Base-by-base conservation (phyloP, 192 early-diverging fungal species). In the Mortierella hygrophila region DNA sequence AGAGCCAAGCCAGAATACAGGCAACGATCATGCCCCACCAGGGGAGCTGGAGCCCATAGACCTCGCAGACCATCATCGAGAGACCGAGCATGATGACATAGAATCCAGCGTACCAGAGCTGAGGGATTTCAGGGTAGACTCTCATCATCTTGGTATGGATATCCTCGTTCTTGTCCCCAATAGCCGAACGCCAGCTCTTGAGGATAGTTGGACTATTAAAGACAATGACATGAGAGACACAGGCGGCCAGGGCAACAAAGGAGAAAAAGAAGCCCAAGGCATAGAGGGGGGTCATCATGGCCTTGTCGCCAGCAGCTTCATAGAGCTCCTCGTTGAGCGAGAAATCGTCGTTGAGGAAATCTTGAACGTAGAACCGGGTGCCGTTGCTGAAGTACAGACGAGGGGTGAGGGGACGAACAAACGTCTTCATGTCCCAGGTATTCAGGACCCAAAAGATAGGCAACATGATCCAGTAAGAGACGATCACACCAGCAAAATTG, bases 391-490 rank as follows among this genome's bases (percentile, higher is more conserved):
- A 70, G 40, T 57, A 83, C 6, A 83, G 76, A 55, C 71, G 57
- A 18, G 82, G 78, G 68, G 82, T 83, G 49, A 83, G 41, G 8
- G 76, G 76, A 8, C 15, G 32, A 18, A 38, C 76, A 18, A 68
- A 74, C 10, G 47, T 74, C 46, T 78, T 83, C 46, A 65, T 77
- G 4, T 52, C 68, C n/a, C 78, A 60, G 21, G 49, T 68, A 41
- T 95, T 91, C 71, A 72, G 88, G 78, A 93, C 90, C 87, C 93
- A 95, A 23, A 92, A 87, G 18, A 92, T 86, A 10, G 95, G 96
- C 0, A 91, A 88, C 32, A 93, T 89, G 71, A 96, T 88, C 95
- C 95, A 96, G 81, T 93, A 91, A 15, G 90, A 81, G 7, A 94
- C 73, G 32, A 93, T 85, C 54, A 92, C 90, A 29, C 93, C 92